Base-by-base conservation (phyloP, 768 basidiomycete species). In the Sistotremastrum niveocremeum region DNA sequence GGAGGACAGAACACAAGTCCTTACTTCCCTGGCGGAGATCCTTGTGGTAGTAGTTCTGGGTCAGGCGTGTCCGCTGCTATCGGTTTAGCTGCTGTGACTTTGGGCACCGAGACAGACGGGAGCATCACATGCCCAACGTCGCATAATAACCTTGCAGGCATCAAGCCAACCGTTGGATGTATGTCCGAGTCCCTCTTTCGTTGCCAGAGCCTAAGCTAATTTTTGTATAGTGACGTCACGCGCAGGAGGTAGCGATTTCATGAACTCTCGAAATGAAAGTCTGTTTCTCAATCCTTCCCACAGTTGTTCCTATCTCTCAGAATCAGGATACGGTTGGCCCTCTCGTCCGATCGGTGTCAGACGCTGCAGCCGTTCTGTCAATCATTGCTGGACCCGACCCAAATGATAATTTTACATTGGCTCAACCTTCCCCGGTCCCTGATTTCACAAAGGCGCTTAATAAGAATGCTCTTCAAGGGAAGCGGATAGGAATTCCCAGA, bases 381-480 rank as follows among this genome's bases (percentile, higher is more conserved):
- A 57, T 55, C n/a, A 72, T 74, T 33, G 63, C 64, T 1, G 71
- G 70, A 5, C 56, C 52, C 11, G 72, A 74, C 54, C 61, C 65
- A 5, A 54, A 48, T 4, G 72, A 72, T 52, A 58, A 59, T 39
- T 65, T 60, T 48, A 70, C 70, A 31, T 49, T 65, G 29, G 58
- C 62, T 7, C 67, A 71, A 46, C 79, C 81, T 2, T 46, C 45
- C 1, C 46, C 52, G 1, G 66, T 81, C 6, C 79, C 79, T 0
- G 70, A 79, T 52, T 82, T 67, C 53, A 73, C 66, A 0, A 62
- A 68, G 52, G 76, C 77, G 0, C 63, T 82, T 4, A 62, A 68
- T 40, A 57, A 58, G 34, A 57, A 71, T 32, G 72, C 73, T 0
- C 59, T 82, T 32, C 52, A 55, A 10, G 71, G 70, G 41, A 67